These are phyloP conservation scores for Eimeria maxima DNA, from an alignment of 169 alveolate species.

Conservation along the genomic window DNA sequence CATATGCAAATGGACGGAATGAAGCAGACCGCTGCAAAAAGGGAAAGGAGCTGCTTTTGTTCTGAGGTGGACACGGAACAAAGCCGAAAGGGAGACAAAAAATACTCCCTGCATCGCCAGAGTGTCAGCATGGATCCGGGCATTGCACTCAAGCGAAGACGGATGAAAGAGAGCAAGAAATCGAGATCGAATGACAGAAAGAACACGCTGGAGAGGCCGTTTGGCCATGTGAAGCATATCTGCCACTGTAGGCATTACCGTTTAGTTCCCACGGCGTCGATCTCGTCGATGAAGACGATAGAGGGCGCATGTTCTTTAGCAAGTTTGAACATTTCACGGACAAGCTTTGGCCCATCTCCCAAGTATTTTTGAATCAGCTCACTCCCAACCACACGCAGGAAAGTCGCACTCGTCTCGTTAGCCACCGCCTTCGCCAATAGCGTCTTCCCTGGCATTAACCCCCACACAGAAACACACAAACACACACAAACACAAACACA, in stretches of 20 bases:
- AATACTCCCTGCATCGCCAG: too few species aligned
- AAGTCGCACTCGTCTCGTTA: slow-evolving; percentile 99
- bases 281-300: slow-evolving; percentile 99
- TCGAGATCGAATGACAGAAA: too few species aligned
- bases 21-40: neutral
- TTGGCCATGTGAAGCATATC: too few species aligned
- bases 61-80: too few species aligned
- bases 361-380: slow-evolving; percentile 99
- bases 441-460: slow-evolving; percentile 94
- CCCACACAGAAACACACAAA: slow-evolving; percentile 85
- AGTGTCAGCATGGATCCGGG: too few species aligned
- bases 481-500: neutral
- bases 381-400: slow-evolving; percentile 99
- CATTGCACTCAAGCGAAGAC: too few species aligned
- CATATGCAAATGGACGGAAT: too few species aligned
- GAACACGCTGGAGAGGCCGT: too few species aligned
- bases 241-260: too few species aligned
- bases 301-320: slow-evolving; percentile 99
- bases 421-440: slow-evolving; percentile 98
- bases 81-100: too few species aligned
- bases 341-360: slow-evolving; percentile 99
- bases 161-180: too few species aligned
- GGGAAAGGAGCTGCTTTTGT: neutral
- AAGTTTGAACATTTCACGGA: slow-evolving; percentile 98
- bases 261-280: slow-evolving; percentile 98